Percentiles rank a stretch among this genome's conserved stretches.
Evolutionary conservation across 176 grass and related monocot species (phyloP).

Genomic region (Luzula sylvatica): DNA sequence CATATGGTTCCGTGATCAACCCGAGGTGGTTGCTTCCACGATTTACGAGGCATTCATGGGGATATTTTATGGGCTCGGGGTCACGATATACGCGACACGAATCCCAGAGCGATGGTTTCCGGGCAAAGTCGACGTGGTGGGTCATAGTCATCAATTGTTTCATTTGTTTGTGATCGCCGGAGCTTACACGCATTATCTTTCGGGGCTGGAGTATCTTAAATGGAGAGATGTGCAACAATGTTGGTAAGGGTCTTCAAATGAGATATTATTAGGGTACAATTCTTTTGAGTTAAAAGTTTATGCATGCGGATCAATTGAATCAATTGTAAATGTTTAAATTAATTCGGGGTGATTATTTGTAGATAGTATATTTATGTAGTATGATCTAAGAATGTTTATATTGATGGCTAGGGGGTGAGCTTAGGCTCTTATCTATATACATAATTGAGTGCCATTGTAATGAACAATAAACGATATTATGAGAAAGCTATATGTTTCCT

Average conservation of each 20-base stretch:
- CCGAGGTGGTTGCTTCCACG: constrained; percentile 31
- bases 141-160: constrained; percentile 89
- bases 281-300: constrained; percentile 12
- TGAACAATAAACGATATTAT: too few relatives aligned
- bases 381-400: not conserved
- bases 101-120: constrained; percentile 84
- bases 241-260: constrained; percentile 8
- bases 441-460: too few relatives aligned
- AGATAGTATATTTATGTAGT: too few relatives aligned
- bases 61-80: constrained; percentile 48
- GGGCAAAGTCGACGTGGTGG: constrained; percentile 64
- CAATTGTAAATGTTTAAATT: not conserved
- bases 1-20: constrained; percentile 18
- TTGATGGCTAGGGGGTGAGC: too few relatives aligned
- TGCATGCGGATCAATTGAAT: too few relatives aligned
- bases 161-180: constrained; percentile 76
- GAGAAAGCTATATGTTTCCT: too few relatives aligned
- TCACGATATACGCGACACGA: constrained; percentile 39
- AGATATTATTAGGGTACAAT: not conserved
- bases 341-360: too few relatives aligned
- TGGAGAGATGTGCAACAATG: constrained; percentile 79
- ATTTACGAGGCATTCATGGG: constrained; percentile 63
- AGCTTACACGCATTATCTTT: constrained; percentile 69
- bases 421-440: too few relatives aligned
- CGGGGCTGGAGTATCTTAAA: constrained; percentile 55